Evolutionary conservation across 805 yeast genomes (phyloP), one percentile per base, ranked within the genome.

Genomic region (Hemisphaericaspora nanyangensis): DNA sequence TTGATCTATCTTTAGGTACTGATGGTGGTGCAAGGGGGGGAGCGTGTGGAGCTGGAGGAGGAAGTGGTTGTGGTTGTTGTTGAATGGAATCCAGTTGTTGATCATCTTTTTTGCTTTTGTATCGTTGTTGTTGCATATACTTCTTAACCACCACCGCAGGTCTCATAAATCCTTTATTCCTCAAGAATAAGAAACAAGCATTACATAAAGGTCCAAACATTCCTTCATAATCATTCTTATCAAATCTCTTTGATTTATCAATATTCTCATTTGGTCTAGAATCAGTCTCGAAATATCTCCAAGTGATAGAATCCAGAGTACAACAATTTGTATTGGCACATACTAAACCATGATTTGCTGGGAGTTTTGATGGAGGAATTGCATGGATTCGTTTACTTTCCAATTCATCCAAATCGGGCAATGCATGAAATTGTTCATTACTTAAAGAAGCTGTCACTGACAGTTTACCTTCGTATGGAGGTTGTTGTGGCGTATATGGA

Each of bases 131-230:
- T 44, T 68, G 71, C 39, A 63, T 54, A 48, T 68, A 68, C 49
- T 68, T 68, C 44, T 65, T 67, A 7, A 69, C 74, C 13, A 68
- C 73, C 10, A 63, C 65, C 43, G 63, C 70, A 5, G 74, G 74
- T 44, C 74, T 58, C 73, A 65, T 65, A 47, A 65, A 65, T 16
- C 71, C 71, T 44, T 63, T 65, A 39, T 60, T 66, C 37, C 72
- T 55, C 37, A 67, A 59, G 41, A 69, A 69, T 18, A 68, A 49
- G 50, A 61, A 68, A 48, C 74, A 69, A 11, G 74, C 74, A 44
- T 69, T 69, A 48, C 74, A 69, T 43, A 69, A 51, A 0, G 74
- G 73, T 4, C 74, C 74, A 48, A 63, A 65, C 74, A 68, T 68
- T 6, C 73, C 74, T 35, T 68, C 71, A 43, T 65, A 68, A 42